These are phyloP conservation scores for Suhomyces sp. DNA, from an alignment of 805 yeast species.

Conservation along the genomic window DNA sequence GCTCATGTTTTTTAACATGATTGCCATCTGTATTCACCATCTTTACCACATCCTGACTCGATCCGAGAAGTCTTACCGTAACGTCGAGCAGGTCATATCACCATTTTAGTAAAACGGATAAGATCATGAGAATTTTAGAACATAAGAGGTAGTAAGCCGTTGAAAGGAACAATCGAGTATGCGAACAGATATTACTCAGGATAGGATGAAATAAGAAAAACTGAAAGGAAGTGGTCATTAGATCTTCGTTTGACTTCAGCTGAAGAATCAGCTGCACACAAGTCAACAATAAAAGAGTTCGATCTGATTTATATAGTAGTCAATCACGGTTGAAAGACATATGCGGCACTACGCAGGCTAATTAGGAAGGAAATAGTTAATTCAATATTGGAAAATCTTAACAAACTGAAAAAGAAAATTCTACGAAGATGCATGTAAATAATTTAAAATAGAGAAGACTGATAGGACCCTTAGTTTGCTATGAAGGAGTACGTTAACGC, in stretches of 20 bases:
- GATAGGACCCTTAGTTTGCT: neutral
- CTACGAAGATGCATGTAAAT: neutral
- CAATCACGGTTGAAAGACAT: neutral
- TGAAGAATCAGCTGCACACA: neutral
- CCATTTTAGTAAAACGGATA: conserved; percentile 23
- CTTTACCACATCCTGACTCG: conserved; percentile 27
- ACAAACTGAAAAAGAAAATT: neutral
- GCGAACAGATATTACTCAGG: neutral
- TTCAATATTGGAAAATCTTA: neutral
- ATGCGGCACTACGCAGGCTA: neutral
- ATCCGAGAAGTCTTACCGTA: conserved; percentile 29
- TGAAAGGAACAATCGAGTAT: neutral
- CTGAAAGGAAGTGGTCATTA: neutral
- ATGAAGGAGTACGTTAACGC: neutral
- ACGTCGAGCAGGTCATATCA: conserved; percentile 34
- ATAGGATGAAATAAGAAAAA: too few relatives aligned
- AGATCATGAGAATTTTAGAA: neutral
- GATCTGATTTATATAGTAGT: neutral
- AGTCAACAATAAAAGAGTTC: neutral
- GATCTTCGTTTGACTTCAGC: too few relatives aligned
- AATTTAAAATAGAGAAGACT: neutral
- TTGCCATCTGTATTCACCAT: conserved; percentile 39
- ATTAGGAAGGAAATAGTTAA: neutral
- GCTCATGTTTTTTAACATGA: conserved; percentile 31
- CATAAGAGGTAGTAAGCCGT: neutral